Percentiles rank a stretch among this genome's conserved stretches.
Evolutionary conservation across 208 protist genomes (phyloP).

Genomic region (Leishmania arabica): DNA sequence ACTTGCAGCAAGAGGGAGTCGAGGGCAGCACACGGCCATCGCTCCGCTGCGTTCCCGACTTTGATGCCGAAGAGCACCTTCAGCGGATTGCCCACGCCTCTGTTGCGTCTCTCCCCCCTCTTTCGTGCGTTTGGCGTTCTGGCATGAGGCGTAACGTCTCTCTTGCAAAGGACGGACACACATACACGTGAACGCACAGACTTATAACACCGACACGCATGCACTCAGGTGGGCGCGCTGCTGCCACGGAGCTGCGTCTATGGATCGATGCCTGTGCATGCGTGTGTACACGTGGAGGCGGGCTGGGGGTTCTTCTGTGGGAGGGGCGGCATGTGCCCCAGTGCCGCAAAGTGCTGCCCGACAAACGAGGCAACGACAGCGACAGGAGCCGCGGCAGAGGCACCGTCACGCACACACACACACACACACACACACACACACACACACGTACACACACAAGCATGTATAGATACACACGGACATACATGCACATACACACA

Average conservation of each 20-base stretch:
- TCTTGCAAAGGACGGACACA: too few relatives aligned
- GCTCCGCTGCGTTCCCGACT: not conserved
- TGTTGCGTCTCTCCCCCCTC: too few relatives aligned
- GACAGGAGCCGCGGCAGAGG: not conserved
- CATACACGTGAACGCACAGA: not conserved
- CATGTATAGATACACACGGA: too few relatives aligned
- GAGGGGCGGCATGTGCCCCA: not conserved
- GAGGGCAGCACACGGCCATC: not conserved
- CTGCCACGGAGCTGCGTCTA: not conserved
- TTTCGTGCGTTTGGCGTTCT: too few relatives aligned
- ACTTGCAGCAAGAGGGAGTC: not conserved
- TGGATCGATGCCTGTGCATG: not conserved
- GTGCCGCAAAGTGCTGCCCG: not conserved
- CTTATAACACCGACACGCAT: not conserved
- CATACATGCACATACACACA: not conserved
- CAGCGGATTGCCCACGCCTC: not conserved
- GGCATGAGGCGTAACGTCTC: too few relatives aligned
- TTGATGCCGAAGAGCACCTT: not conserved
- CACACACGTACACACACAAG: too few relatives aligned
- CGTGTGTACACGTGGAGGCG: not conserved
- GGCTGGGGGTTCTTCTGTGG: not conserved
- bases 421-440: not conserved
- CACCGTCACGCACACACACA: not conserved
- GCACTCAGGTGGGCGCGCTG: not conserved
- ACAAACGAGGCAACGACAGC: not conserved